Base-by-base conservation (phyloP, 2,329 filamentous ascomycete genomes). In the Zymoseptoria crescenta region DNA sequence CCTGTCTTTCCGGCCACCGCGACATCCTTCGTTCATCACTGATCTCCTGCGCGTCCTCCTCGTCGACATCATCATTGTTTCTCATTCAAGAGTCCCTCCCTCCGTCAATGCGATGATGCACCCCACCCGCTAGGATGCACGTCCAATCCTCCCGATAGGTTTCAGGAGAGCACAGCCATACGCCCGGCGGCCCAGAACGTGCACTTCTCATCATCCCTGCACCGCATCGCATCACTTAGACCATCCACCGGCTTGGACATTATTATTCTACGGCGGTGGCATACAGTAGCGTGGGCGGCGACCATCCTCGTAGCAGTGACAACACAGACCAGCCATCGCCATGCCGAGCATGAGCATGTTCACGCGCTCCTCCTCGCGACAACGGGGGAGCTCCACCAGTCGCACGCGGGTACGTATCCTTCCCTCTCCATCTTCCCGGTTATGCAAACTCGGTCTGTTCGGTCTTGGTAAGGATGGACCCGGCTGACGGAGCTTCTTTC, bases 331-430 rank as follows among this genome's bases (percentile, higher is more conserved):
- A 24, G 4, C 13, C 45, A 10, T 28, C 56, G 59, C 48, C 20
- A 62, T 62, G 60, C 57, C 60, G 30, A 58, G 54, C 49, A 53
- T 64, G 54, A 52, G 51, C 51, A 52, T 52, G 51, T 52, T 52
- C 29, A 30, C 51, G 35, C 35, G 35, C 21, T 52, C 51, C 20
- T 64, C 62, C 56, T 59, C 57, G 52, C 59, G 63, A 16, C 57
- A 61, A 20, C 56, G 59, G 41, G 63, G 61, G 35, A 65, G 63
- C 61, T 61, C 56, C 50, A 61, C 63, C 50, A 55, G 54, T 41
- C 62, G 63, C 49, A 54, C 49, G 10, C 52, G 29, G 51, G 29
- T 49, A 29, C 30, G 27, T 28, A 49, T 45, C 35, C 16, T 24
- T 29, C n/a, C 24, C 6, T 19, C 16, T 29, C 3, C 2, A 13